Base-by-base conservation (phyloP, 768 basidiomycete species). In the Russula abietina region DNA sequence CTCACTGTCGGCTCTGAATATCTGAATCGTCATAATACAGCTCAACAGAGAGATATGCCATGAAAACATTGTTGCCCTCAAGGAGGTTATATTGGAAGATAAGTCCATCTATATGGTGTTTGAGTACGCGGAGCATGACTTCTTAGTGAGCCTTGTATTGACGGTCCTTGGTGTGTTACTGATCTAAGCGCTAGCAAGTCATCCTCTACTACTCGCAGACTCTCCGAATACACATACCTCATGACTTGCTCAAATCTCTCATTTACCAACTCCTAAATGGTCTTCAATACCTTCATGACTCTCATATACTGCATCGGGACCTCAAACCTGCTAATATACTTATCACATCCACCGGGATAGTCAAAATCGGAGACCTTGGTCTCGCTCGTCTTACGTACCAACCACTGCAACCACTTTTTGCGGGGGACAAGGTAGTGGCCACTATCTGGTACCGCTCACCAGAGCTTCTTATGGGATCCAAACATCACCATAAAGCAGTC, bases 21-120 rank as follows among this genome's bases (percentile, higher is more conserved):
- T n/a, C n/a, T 12, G 45, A 73, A n/a, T n/a, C n/a, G n/a, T n/a
- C 67, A 48, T 55, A 59, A 33, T 66, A 17, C 68, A 94, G 91
- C 76, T 95, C 67, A 96, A 96, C 74, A 81, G 90, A 55, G 94
- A 96, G 71, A 90, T 94, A 39, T 79, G 83, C 59, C 93, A 96
- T 72, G 89, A 91, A 73, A 98, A 99, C 69, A 78, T 99, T 1
- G 92, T 93, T 9, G 84, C 92, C 0, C 81, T 99, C 45, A 85
- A 89, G 68, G 96, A 98, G 72, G 96, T 98, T 45, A 94, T 99
- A 59, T 77, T 99, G 30, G 96, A 99, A 72, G 97, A 98, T 67
- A 98, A 98, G 74, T 93, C 93, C 1, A 98, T 99, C 65, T 97
- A 94, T 73, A 98, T 99, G 93, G 94, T 98, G 16, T 98, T 99